Evolutionary conservation across 345 rosid genomes (phyloP), one percentile per base, ranked within the genome.

Genomic region (Cardamine chenopodiifolia): DNA sequence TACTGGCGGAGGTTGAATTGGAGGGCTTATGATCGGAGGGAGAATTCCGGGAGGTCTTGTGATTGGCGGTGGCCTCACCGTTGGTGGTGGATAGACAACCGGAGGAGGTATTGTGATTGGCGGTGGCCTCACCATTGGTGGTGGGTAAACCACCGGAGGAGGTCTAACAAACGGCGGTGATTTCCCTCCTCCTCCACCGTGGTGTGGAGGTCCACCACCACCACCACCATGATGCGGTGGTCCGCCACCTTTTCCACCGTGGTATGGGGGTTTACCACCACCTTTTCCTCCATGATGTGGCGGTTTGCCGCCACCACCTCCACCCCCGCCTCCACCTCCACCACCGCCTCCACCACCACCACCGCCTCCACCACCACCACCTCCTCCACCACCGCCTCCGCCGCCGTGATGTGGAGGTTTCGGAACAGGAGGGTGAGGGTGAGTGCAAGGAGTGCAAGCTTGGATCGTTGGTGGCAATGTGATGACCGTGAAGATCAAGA

Each of bases 371-470:
- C 78, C 71, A 0, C 77, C 77, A 0, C 64, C 56, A 0, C 69
- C 70, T 0, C 77, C 76, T 0, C 61, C 31, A 0, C 76, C 78
- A 0, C 80, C 80, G 0, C 80, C 80, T 5, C 73, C 63, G 0
- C 88, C 86, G 10, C 90, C 87, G 15, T 85, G 89, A 6, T 74
- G 79, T 3, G 91, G 91, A 28, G 91, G 93, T 18, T 79, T 80
- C 18, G 81, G 82, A 58, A 86, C 83, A 17, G 57, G 77, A 11
- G 83, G 85, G 18, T 73, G 78, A 37, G 92, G 87, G 35, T 73
- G 85, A 15, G 65, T 71, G 58, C 96, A 88, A 74, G 87, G 81
- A 49, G 12, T 76, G 54, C 90, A 88, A 78, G 96, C 90, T 63
- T 85, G 76, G 28, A 71, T 65, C 55, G 77, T 79, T 11, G 89